Base-by-base conservation (phyloP, 1,284 basidiomycete species). In the Puccinia horiana region DNA sequence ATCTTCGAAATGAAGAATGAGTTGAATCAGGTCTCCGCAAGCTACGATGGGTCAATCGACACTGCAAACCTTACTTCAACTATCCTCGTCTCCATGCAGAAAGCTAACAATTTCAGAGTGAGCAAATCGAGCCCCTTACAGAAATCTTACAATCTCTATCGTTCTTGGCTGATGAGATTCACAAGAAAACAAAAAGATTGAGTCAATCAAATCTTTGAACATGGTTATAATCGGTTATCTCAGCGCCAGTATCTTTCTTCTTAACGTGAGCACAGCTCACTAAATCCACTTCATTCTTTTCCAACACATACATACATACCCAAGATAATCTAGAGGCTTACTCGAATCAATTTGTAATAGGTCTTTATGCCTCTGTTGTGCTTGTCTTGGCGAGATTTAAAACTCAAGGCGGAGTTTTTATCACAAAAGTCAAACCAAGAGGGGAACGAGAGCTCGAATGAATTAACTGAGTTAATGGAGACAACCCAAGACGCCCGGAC, bases 351-450 rank as follows among this genome's bases (percentile, higher is more conserved):
- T n/a, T n/a, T n/a, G n/a, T n/a, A n/a, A 32, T 29, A 74, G 72
- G 72, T 74, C 54, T 74, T 54, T 74, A 54, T 42, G 49, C 72
- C 72, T 37, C 54, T 74, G 23, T 37, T 74, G 20, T 74, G 47
- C 37, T 29, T 74, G 37, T 74, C 72, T 14, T 74, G 72, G 72
- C 49, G 49, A 16, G 72, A 74, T 58, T 37, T 74, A 8, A 74
- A 42, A 37, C n/a, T 58, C 20, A 74, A 74, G 49, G 47, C 72
- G 49, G 54, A 74, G 12, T 74, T 74, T 54, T 37, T 74, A 49
- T 1, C 47, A 4, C 18, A 23, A 26, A 54, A 37, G 35, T 54
- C 56, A 37, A 47, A 54, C 18, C 47, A 54, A 54, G 47, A 52
- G 32, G 29, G 72, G 20, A 26, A 74, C 49, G 54, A 52, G 18